These are phyloP conservation scores for Candida succiphila DNA, from an alignment of 805 yeast genomes.

Conservation along the genomic window DNA sequence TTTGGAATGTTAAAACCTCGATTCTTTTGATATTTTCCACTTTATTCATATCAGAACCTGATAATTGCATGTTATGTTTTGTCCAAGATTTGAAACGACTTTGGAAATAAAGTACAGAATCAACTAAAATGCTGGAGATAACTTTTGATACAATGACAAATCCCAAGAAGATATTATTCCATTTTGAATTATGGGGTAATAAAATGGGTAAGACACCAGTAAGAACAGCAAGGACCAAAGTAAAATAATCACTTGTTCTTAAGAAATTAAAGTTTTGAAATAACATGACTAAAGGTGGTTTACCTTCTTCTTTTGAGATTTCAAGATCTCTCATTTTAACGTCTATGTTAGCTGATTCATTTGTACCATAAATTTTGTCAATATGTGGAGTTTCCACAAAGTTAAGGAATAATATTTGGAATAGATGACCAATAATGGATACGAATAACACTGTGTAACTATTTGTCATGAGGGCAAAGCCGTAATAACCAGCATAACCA, in stretches of 20 bases:
- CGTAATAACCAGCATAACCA: slow-evolving; percentile 83
- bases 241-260: slow-evolving; percentile 54
- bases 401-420: slow-evolving; percentile 67
- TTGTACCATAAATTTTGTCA: slow-evolving; percentile 60
- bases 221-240: slow-evolving; percentile 31
- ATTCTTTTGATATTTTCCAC: slow-evolving; percentile 3
- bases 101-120: slow-evolving; percentile 46
- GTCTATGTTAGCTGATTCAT: slow-evolving; percentile 1
- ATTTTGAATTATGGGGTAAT: slow-evolving; percentile 16
- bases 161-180: slow-evolving; percentile 22
- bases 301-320: slow-evolving; percentile 8
- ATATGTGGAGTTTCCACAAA: slow-evolving; percentile 81
- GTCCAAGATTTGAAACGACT: slow-evolving; percentile 56
- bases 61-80: slow-evolving; percentile 51
- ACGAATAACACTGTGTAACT: slow-evolving; percentile 61
- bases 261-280: slow-evolving; percentile 47
- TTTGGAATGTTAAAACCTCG: slow-evolving; percentile 39
- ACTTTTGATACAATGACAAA: slow-evolving; percentile 31
- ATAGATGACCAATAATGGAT: slow-evolving; percentile 65
- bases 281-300: slow-evolving; percentile 43
- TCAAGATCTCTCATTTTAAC: slow-evolving; percentile 24
- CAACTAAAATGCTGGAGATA: slow-evolving; percentile 41
- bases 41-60: slow-evolving; percentile 38
- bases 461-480: slow-evolving; percentile 68
- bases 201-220: slow-evolving; percentile 32